Conservation (phyloP, 371 early-diverging fungal species). For the Syncephalis plumigaleata region DNA sequence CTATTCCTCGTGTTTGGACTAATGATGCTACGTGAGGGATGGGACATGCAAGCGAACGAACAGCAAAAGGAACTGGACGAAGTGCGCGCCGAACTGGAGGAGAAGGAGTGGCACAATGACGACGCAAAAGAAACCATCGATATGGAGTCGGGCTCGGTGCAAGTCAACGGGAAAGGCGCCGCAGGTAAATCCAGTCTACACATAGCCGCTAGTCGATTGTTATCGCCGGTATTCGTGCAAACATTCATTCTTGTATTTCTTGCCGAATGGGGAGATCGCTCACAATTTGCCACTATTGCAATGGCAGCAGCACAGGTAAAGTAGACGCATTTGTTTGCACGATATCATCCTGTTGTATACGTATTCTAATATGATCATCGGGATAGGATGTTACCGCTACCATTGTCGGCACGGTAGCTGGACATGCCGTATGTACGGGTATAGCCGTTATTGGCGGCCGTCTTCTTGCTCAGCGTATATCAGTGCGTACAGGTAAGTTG, state of each 20-base stretch:
- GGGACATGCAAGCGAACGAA: constrained; percentile 74
- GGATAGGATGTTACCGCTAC: constrained; percentile 62
- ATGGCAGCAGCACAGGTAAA: constrained; percentile 77
- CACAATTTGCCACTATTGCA: constrained; percentile 86
- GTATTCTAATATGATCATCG: too few species aligned
- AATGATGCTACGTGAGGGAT: constrained; percentile 71
- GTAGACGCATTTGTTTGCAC: constrained; percentile 4
- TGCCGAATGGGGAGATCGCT: constrained; percentile 96
- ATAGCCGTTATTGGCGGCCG: constrained; percentile 88
- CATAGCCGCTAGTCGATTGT: constrained; percentile 39
- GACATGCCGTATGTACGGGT: constrained; percentile 81
- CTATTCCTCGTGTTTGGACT: constrained; percentile 85
- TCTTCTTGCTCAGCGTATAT: constrained; percentile 76
- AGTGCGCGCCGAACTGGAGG: constrained; percentile 71
- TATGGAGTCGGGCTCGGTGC: constrained; percentile 5
- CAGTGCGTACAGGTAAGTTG: constrained; percentile 69
- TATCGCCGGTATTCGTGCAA: constrained; percentile 87
- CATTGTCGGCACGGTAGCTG: constrained; percentile 68
- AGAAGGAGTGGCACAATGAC: constrained; percentile 15
- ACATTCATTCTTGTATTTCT: constrained; percentile 87
- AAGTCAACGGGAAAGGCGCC: constrained; percentile 7
- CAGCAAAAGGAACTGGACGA: constrained; percentile 73
- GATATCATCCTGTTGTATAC: constrained; percentile 7
- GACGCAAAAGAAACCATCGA: constrained; percentile 6
- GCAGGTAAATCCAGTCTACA: constrained; percentile 22